Conservation (phyloP, 805 yeast genomes). For the Kodamaea kakaduensis region DNA sequence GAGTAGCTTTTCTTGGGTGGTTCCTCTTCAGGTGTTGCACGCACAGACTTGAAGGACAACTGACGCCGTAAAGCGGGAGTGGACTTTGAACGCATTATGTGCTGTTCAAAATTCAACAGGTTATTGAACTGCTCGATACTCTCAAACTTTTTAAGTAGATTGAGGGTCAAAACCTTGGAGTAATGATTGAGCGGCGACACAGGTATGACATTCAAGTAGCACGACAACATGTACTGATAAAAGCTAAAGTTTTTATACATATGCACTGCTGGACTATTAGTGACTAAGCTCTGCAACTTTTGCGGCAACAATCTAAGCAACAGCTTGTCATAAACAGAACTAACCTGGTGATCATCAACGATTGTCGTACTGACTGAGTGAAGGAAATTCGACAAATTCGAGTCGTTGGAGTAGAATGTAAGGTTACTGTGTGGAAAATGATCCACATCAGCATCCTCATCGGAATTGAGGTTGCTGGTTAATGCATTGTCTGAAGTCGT, state of each 20-base stretch:
- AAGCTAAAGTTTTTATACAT: conserved; percentile 30
- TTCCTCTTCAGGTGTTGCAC: conserved; percentile 1
- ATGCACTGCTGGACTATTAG: conserved; percentile 26
- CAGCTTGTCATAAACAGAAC: conserved; percentile 17
- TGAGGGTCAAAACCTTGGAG: conserved; percentile 30
- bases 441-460: conserved; percentile 3
- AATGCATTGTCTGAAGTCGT: conserved; percentile 24
- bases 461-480: neutral
- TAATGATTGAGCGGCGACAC: conserved; percentile 33
- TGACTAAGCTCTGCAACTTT: conserved; percentile 33
- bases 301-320: conserved; percentile 27
- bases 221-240: conserved; percentile 38
- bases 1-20: conserved; percentile 7
- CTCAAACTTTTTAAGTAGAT: conserved; percentile 37
- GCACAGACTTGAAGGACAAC: conserved; percentile 20
- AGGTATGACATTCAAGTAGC: conserved; percentile 36
- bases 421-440: conserved; percentile 34
- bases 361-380: conserved; percentile 21
- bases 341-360: conserved; percentile 1
- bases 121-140: conserved; percentile 26
- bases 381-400: conserved; percentile 34
- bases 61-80: conserved; percentile 24
- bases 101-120: conserved; percentile 18
- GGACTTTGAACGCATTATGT: conserved; percentile 16
- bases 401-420: conserved; percentile 34